A percentile compares a stretch with the other conserved stretches of the same genome.
These are phyloP conservation scores for Paraphoma sp. DNA, from an alignment of 2,329 filamentous ascomycete species.

Conservation along the genomic window DNA sequence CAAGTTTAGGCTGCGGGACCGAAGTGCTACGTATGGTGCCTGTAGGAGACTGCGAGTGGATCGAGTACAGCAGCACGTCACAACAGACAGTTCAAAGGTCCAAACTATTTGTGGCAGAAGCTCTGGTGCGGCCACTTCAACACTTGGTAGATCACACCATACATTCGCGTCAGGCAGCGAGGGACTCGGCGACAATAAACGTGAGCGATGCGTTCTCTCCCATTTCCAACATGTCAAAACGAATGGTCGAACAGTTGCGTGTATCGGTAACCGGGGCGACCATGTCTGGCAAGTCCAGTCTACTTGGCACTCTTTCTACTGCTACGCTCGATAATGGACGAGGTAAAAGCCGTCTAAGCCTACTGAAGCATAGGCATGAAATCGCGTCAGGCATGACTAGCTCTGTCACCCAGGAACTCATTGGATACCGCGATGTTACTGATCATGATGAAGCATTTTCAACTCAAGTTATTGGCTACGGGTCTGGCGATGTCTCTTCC, in stretches of 20 bases:
- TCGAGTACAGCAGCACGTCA: slow-evolving; percentile 53
- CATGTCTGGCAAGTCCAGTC: slow-evolving; percentile 88
- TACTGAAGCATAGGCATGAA: slow-evolving; percentile 93
- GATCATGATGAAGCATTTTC: slow-evolving; percentile 16
- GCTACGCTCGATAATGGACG: slow-evolving; percentile 89
- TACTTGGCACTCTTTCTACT: slow-evolving; percentile 87
- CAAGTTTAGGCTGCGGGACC: slow-evolving; percentile 85
- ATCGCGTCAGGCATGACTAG: slow-evolving; percentile 91
- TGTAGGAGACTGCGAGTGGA: slow-evolving; percentile 85
- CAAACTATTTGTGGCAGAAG: slow-evolving; percentile 87
- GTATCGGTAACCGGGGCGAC: slow-evolving; percentile 89
- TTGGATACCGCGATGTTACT: slow-evolving; percentile 70
- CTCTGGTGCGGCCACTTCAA: slow-evolving; percentile 74
- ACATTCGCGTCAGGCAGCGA: slow-evolving; percentile 10
- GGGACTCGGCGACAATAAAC: neutral
- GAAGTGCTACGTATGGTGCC: slow-evolving; percentile 81
- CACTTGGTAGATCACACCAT: slow-evolving; percentile 30
- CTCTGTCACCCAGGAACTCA: slow-evolving; percentile 90
- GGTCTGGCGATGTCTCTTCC: slow-evolving; percentile 82
- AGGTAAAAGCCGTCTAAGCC: slow-evolving; percentile 84
- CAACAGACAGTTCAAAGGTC: slow-evolving; percentile 32
- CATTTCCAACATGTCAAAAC: slow-evolving; percentile 4
- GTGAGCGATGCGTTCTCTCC: neutral
- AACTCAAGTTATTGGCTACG: slow-evolving; percentile 76
- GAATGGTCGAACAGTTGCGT: slow-evolving; percentile 70